Base-by-base conservation (phyloP, 208 protist species). In the Leishmania amazonensis region DNA sequence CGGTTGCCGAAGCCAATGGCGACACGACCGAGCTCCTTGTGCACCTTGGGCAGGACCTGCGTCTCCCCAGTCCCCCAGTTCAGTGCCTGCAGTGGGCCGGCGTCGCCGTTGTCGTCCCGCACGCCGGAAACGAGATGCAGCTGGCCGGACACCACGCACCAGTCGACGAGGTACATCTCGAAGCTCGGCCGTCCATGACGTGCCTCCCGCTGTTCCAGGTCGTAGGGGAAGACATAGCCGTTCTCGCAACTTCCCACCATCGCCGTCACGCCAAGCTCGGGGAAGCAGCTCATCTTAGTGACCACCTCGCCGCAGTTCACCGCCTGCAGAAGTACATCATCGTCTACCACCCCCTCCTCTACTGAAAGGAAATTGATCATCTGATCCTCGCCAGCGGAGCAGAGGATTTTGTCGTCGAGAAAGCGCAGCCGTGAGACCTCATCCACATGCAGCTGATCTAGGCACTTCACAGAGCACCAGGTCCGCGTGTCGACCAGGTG, bases 211-310 rank as follows among this genome's bases (percentile, higher is more conserved):
- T 92, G 68, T 45, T 95, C 86, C 6, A 96, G 70, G 62, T 94
- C 82, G 83, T 87, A 88, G 2, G 94, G 91, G 74, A 83, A 95
- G 38, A 95, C 51, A 81, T 93, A 96, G 54, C 87, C 93, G 81
- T 97, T 97, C 85, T 97, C 94, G 78, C 93, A 96, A 31, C 86
- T 96, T 11, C 94, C 93, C 24, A 96, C 79, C 88, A 96, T 91
- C 54, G 88, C 82, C 28, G 89, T 70, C 15, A 75, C 60, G 51
- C 67, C 78, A 1, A 92, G 49, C 57, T 92, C 88, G 2, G 85
- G 76, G 64, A 92, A 91, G 80, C 87, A 90, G 49, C 78, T 89
- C 91, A 97, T 96, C 72, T 91, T 87, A 21, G 90, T 96, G 35
- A 93, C 83, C 17, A 94, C 90, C 82, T 96, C 94, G 7, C 91